Base-by-base conservation (phyloP, 2,329 filamentous ascomycete genomes). In the Leptosphaerulina australis region DNA sequence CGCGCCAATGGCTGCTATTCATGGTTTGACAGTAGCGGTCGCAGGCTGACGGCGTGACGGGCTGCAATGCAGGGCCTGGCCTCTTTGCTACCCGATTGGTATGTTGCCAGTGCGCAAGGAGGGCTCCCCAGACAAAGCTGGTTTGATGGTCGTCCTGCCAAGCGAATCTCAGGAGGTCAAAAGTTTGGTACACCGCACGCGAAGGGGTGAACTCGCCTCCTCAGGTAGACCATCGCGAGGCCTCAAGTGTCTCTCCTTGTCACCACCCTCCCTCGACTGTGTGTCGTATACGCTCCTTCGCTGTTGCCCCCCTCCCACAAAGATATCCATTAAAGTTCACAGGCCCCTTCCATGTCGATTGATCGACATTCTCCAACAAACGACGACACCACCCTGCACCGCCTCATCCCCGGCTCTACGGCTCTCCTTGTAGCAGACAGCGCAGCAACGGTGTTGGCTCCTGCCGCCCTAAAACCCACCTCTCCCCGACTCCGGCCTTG, bases 201-300 rank as follows among this genome's bases (percentile, higher is more conserved):
- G 41, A 51, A 41, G n/a, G 14, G 12, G 35, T 30, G 55, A n/a
- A n/a, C 40, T 51, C 51, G 33, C 30, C 31, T 48, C 40, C 46
- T 49, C 52, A 46, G 48, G 48, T 57, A 58, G 50, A 59, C 56
- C 31, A 37, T 47, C 41, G 46, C 26, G 50, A 48, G 43, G 51
- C 48, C 44, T 50, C 38, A 37, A 35, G 33, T 30, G 30, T 44
- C 30, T 33, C 50, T 45, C 30, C 12, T 18, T 22, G 26, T 38
- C 41, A 25, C 29, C 25, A 29, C 30, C 36, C 18, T 31, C 35
- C 35, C 21, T 40, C 44, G 44, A 29, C 35, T 41, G 35, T 40
- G 48, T 58, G 62, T 55, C 59, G 55, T 51, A 46, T 62, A 59
- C 67, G 66, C 67, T 70, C 67, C 57, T 68, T 69, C 60, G 56